Base-by-base conservation (phyloP, 495 filamentous ascomycete species). In the Penicillium turbatum region DNA sequence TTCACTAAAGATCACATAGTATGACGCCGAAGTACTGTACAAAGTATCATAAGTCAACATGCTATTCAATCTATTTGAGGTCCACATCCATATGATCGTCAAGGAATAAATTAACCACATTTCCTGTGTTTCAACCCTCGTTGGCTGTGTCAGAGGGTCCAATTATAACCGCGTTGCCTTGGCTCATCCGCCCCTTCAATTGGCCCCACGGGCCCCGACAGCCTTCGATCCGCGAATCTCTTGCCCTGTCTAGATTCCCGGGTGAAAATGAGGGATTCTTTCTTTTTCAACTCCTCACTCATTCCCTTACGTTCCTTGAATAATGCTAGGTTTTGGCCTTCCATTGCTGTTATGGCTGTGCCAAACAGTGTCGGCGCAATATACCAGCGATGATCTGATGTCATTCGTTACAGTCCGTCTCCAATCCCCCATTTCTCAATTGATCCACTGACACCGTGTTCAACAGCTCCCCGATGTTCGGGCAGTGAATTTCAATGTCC, bases 401-500 rank as follows among this genome's bases (percentile, higher is more conserved):
- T 51, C 49, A 15, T 51, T 51, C 49, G 49, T 51, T 51, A 51
- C 49, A 17, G 49, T 51, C 13, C 17, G 38, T 37, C 21, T 19
- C 46, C 19, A 37, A 15, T 16, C 10, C 7, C 34, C 35, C 4
- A 11, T 34, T 35, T 29, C 27, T 26, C 15, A n/a, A 15, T 15
- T 39, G 32, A 43, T 11, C n/a, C 30, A 17, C 41, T 58, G 35
- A 57, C 35, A 52, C 30, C 12, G 49, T 45, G 17, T 35, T 34
- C 27, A 34, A 29, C 50, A 71, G 66, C 56, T 69, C 15, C 68
- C 68, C 7, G 58, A 71, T 16, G 55, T 57, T 24, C 59, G 59
- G 16, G 64, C 66, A n/a, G 39, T 65, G 30, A 71, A 63, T 50
- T 71, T 64, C 55, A 39, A 72, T 21, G 51, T 72, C 30, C 52